Evolutionary conservation across 2,329 filamentous ascomycete genomes (phyloP).

Genomic region (Pyrenophora tritici-repentis): DNA sequence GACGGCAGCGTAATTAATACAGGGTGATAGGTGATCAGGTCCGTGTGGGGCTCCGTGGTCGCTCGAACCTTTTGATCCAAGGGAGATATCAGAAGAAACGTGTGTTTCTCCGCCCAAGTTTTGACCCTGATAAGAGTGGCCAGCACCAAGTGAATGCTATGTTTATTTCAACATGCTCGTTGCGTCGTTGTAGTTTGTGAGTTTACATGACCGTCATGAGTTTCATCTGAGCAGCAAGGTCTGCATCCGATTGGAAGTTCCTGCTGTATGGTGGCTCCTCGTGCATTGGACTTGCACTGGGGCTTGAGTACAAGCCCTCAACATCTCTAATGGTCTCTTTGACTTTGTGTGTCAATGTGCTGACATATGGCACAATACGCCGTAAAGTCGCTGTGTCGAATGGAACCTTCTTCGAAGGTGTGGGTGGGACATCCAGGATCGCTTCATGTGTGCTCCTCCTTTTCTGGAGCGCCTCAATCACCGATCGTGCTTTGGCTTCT

Average conservation of each 20-base stretch:
- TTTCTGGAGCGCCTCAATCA: constrained; percentile 64
- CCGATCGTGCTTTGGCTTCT: constrained; percentile 63
- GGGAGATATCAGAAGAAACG: constrained; percentile 38
- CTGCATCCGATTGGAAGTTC: constrained; percentile 41
- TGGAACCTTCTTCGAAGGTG: constrained; percentile 61
- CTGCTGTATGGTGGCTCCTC: constrained; percentile 45
- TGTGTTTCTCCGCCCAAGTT: constrained; percentile 25
- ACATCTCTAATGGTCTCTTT: constrained; percentile 55
- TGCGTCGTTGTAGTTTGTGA: constrained; percentile 26
- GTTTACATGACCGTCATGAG: constrained; percentile 50
- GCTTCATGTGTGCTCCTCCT: constrained; percentile 47
- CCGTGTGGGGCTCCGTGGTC: constrained; percentile 17
- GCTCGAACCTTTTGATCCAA: constrained; percentile 43
- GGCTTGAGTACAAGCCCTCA: constrained; percentile 55
- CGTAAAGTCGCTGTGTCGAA: constrained; percentile 69
- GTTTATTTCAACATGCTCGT: constrained; percentile 8
- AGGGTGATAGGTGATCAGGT: constrained; percentile 28
- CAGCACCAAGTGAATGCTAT: constrained; percentile 12
- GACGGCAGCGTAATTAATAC: constrained; percentile 41
- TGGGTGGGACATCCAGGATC: constrained; percentile 28
- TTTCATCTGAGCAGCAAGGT: constrained; percentile 46
- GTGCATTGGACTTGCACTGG: constrained; percentile 44
- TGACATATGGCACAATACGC: constrained; percentile 63
- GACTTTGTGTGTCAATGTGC: constrained; percentile 53
- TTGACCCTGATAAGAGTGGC: constrained; percentile 26